phyloP scores from a whole-genome alignment of 1,284 basidiomycete genomes.

The Ustilago vetiveriae region DNA sequence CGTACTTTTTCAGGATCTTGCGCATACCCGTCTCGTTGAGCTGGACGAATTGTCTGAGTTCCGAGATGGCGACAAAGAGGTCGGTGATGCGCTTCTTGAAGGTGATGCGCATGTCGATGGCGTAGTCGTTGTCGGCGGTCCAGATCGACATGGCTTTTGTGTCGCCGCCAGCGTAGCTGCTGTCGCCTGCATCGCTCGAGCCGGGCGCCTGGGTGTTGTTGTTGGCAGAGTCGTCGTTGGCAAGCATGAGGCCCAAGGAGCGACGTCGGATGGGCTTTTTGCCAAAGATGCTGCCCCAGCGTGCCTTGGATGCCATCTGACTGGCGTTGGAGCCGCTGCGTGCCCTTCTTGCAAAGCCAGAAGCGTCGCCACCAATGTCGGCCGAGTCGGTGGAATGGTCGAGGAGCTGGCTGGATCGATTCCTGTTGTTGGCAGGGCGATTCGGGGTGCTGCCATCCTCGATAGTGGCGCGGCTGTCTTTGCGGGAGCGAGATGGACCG shows the following conservation, averaged over 20 bases:
- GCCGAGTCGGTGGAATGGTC: conserved; percentile 25
- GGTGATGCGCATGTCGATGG: conserved; percentile 85
- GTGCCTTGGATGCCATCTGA: conserved; percentile 25
- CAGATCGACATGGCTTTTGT: conserved; percentile 71
- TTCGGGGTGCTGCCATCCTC: conserved; percentile 16
- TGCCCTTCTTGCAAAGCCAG: conserved; percentile 19
- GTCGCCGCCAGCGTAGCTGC: conserved; percentile 37
- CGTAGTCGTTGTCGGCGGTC: conserved; percentile 84
- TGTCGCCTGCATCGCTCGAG: conserved; percentile 42
- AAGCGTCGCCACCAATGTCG: conserved; percentile 23
- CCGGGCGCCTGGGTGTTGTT: conserved; percentile 28
- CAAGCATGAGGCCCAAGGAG: conserved; percentile 46
- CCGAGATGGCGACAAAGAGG: conserved; percentile 80
- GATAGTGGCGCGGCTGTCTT: conserved; percentile 33
- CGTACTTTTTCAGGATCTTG: conserved; percentile 98
- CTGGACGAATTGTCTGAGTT: conserved; percentile 89
- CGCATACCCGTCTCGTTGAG: conserved; percentile 93
- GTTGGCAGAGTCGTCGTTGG: conserved; percentile 21
- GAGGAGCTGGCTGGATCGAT: conserved; percentile 39
- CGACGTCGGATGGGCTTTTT: conserved; percentile 40
- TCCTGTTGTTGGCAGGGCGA: conserved; percentile 25
- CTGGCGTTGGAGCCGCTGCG: conserved; percentile 46
- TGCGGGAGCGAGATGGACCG: conserved; percentile 30
- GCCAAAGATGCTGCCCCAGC: conserved; percentile 49
- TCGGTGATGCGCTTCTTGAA: conserved; percentile 91